Percentiles rank a stretch among this genome's conserved stretches.
phyloP scores from a whole-genome alignment of 2,329 filamentous ascomycete species.

The Talaromyces sp. region DNA sequence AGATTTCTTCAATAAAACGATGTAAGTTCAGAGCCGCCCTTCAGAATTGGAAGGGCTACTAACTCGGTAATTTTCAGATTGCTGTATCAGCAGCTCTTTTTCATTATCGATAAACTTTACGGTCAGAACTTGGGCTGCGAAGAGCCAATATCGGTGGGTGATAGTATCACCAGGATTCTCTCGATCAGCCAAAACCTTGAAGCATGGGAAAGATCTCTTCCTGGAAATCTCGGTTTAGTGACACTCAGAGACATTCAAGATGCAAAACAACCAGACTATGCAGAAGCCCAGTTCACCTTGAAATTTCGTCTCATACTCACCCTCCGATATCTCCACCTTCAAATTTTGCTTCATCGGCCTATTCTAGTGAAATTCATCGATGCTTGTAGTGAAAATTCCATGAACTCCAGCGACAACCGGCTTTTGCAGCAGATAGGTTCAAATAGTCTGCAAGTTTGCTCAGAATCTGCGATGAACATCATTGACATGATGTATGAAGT shows the following conservation, averaged over 20 bases:
- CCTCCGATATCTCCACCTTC: conserved; percentile 43
- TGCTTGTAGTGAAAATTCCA: not conserved
- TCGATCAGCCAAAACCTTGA: not conserved
- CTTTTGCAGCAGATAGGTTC: conserved; percentile 14
- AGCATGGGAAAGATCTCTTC: not conserved
- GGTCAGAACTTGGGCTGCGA: not conserved
- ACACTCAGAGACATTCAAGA: conserved; percentile 15
- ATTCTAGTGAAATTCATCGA: conserved; percentile 41
- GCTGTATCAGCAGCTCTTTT: not conserved
- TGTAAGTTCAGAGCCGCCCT: not conserved
- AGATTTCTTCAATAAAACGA: not conserved
- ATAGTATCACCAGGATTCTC: not conserved
- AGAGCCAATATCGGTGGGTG: not conserved
- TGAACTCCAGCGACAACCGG: not conserved
- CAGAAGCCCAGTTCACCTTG: conserved; percentile 21
- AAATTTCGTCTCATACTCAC: conserved; percentile 45
- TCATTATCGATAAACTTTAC: not conserved
- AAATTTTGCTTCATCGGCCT: conserved; percentile 43
- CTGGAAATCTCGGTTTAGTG: conserved; percentile 12
- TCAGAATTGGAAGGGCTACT: not conserved
- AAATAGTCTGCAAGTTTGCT: conserved; percentile 26
- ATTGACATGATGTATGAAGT: conserved; percentile 33
- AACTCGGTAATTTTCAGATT: conserved; percentile 7
- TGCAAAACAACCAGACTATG: conserved; percentile 14
- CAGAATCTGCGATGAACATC: conserved; percentile 33